Conservation (phyloP, 2,329 filamentous ascomycete species). For the Penicillium sp. region DNA sequence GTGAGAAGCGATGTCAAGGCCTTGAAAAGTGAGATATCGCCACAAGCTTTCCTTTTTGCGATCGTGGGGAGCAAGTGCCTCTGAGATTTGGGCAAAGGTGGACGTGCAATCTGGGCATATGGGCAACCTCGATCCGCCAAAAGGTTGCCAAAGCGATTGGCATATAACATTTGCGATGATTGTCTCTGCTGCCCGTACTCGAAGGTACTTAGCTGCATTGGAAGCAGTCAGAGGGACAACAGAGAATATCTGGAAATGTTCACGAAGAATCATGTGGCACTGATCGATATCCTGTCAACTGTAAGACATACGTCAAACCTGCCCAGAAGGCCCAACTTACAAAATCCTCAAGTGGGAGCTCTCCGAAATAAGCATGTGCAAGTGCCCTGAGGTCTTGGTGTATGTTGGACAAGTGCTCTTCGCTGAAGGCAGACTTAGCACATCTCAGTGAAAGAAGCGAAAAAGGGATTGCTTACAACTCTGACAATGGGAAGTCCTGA, state of each 20-base stretch:
- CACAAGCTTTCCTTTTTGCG: background rate
- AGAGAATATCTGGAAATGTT: background rate
- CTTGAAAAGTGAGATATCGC: background rate
- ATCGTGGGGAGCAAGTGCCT: slow-evolving; percentile 1
- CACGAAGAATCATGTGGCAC: background rate
- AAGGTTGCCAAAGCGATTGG: background rate
- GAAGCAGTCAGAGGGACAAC: background rate
- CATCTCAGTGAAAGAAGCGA: background rate
- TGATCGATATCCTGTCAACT: background rate
- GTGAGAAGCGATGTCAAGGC: background rate
- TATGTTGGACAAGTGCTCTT: background rate
- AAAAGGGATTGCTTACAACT: background rate
- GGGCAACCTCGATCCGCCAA: background rate
- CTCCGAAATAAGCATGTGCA: background rate
- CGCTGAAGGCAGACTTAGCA: background rate
- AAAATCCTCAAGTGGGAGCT: background rate
- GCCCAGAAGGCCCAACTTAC: background rate
- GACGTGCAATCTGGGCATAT: background rate
- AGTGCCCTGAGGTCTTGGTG: background rate
- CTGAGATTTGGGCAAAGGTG: background rate
- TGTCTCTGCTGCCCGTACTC: background rate
- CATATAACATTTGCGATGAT: background rate
- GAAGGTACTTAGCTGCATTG: background rate
- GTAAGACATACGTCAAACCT: background rate
- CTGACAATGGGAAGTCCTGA: background rate